A percentile compares a stretch with the other conserved stretches of the same genome.
phyloP scores from a whole-genome alignment of 306 rosid genomes.

The Pyrus bretschneideri region DNA sequence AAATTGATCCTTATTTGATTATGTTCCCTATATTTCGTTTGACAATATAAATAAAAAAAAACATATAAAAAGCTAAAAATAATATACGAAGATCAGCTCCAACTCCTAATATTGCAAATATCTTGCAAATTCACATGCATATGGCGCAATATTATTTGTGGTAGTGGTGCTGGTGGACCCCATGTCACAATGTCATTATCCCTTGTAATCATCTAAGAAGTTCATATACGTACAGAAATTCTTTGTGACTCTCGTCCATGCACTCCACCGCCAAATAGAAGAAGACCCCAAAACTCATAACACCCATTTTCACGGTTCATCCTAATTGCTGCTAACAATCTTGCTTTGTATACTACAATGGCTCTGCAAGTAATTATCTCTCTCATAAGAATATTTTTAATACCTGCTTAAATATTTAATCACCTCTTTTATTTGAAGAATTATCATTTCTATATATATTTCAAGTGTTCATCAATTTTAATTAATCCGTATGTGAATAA shows the following conservation, averaged over 20 bases:
- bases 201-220: neutral
- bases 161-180: neutral
- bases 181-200: neutral
- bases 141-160: neutral
- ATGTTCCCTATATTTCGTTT: too few relatives aligned
- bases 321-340: neutral
- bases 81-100: neutral
- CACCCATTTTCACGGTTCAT: neutral
- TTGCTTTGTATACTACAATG: neutral
- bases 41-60: too few relatives aligned
- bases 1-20: too few relatives aligned
- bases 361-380: slow-evolving; percentile 6
- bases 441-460: too few relatives aligned
- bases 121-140: neutral
- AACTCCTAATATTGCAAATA: neutral
- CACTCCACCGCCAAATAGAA: neutral
- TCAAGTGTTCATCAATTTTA: neutral
- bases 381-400: neutral
- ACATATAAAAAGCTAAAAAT: too few relatives aligned
- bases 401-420: neutral
- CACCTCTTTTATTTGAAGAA: too few relatives aligned
- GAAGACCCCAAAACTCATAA: neutral
- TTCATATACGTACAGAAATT: neutral
- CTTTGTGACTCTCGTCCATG: slow-evolving; percentile 10
- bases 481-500: neutral